Evolutionary conservation across 1,284 basidiomycete genomes (phyloP).

Genomic region (Apiotrichum akiyoshidainum): DNA sequence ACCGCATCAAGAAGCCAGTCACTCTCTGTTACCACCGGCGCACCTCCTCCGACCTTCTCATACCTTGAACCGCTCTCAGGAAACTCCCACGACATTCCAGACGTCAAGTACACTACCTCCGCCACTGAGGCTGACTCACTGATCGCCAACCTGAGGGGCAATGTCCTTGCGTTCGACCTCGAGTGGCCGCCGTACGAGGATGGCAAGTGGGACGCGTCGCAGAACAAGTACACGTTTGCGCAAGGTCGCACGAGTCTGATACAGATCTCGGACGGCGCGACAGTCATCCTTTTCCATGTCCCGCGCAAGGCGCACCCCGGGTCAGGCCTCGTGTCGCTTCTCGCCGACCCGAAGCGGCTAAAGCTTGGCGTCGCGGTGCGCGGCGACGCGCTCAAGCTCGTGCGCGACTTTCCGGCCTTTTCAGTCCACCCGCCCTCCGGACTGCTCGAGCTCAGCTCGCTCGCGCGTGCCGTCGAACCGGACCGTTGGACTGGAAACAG

Average conservation of each 20-base stretch:
- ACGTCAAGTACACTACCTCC: slow-evolving; percentile 36
- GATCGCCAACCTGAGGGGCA: slow-evolving; percentile 31
- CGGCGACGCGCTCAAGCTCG: slow-evolving; percentile 47
- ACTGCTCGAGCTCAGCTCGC: slow-evolving; percentile 45
- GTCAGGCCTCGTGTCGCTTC: slow-evolving; percentile 30
- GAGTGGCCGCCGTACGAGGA: slow-evolving; percentile 40
- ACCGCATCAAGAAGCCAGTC: background rate
- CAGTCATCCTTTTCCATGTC: slow-evolving; percentile 48
- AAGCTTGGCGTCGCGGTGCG: slow-evolving; percentile 48
- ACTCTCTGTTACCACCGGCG: no score
- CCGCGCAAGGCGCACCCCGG: slow-evolving; percentile 11
- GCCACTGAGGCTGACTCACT: slow-evolving; percentile 38
- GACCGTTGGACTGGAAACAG: slow-evolving; percentile 21
- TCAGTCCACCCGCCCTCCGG: slow-evolving; percentile 13
- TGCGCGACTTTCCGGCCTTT: slow-evolving; percentile 40
- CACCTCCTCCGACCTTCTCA: slow-evolving; percentile 25
- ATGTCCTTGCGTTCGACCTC: slow-evolving; percentile 43
- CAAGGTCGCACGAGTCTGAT: slow-evolving; percentile 45
- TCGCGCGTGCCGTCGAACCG: slow-evolving; percentile 44
- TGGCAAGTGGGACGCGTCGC: slow-evolving; percentile 16
- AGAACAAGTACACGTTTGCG: slow-evolving; percentile 15
- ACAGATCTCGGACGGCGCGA: slow-evolving; percentile 46
- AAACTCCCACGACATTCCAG: slow-evolving; percentile 15
- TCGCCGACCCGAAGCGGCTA: slow-evolving; percentile 36
- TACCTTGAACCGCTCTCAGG: slow-evolving; percentile 11